Base-by-base conservation (phyloP, 1,284 basidiomycete genomes). In the Microbotryomycetes sp. region DNA sequence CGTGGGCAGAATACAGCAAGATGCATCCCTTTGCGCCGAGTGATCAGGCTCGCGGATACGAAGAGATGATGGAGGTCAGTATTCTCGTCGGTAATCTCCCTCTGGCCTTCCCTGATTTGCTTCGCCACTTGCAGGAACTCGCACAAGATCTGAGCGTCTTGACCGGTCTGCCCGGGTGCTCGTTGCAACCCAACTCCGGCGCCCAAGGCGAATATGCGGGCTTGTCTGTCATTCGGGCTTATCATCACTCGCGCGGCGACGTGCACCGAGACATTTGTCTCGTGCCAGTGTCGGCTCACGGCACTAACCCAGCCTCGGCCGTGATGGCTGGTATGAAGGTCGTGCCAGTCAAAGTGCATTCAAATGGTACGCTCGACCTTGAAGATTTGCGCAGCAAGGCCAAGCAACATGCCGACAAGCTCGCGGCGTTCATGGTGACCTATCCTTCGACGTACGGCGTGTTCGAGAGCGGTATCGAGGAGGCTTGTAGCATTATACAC, bases 241-340 rank as follows among this genome's bases (percentile, higher is more conserved):
- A 94, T 77, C 91, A 96, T 73, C 86, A 89, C 73, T 88, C 88
- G 56, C 84, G 86, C 31, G 90, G 89, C 31, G 85, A 98, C 73
- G 81, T 81, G 5, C 84, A 94, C 71, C 84, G 94, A 55, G 84
- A 97, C 75, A 83, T 97, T 53, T 98, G 94, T 75, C 78, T 98
- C 62, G 96, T 98, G 70, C 94, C 94, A 52, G 80, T 93, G 59
- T 94, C 90, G 68, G 93, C 94, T 0, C 94, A 97, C 77, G 93
- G 93, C 53, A 97, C 93, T 49, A 94, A 94, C 76, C 91, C 91
- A 58, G 91, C 91, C 87, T 94, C 90, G 47, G 94, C 94, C 52
- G 87, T 89, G 59, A 94, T 98, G 92, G 91, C 94, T 52, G 94
- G 94, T 41, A 81, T 97, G 76, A 94, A 91, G 75, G 94, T 98